A percentile compares a stretch with the other conserved stretches of the same genome.
phyloP scores from a whole-genome alignment of 1,284 basidiomycete species.

The Cutaneotrichosporon cutaneum region DNA sequence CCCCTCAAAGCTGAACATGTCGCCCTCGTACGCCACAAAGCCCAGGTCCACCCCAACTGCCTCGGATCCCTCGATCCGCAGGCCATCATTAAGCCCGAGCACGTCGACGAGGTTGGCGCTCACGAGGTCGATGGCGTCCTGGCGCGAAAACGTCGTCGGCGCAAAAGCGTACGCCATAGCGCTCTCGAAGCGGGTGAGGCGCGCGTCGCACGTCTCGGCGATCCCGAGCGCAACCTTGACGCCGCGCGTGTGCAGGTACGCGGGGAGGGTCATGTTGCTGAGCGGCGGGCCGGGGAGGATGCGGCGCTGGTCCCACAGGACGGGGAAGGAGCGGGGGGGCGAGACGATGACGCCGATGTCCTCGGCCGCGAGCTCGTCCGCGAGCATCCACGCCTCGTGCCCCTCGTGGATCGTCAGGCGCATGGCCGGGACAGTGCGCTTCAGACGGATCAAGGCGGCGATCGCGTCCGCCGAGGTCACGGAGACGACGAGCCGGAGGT shows the following conservation, averaged over 20 bases:
- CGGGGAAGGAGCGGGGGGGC: constrained; percentile 62
- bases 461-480: constrained; percentile 72
- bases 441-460: constrained; percentile 69
- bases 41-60: constrained; percentile 49
- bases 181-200: constrained; percentile 69
- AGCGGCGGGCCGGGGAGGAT: constrained; percentile 74
- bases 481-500: constrained; percentile 67
- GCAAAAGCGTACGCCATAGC: constrained; percentile 61
- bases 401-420: constrained; percentile 64
- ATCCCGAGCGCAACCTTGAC: constrained; percentile 74
- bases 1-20: constrained; percentile 39
- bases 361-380: constrained; percentile 67
- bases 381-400: constrained; percentile 66
- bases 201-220: constrained; percentile 61
- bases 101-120: constrained; percentile 66
- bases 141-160: constrained; percentile 57
- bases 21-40: constrained; percentile 64
- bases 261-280: constrained; percentile 64
- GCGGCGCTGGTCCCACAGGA: constrained; percentile 66
- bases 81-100: constrained; percentile 58
- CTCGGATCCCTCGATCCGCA: too few relatives aligned
- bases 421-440: constrained; percentile 56
- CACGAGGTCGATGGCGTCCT: constrained; percentile 62
- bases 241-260: constrained; percentile 63
- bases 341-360: constrained; percentile 71